Conservation (phyloP, 2,329 filamentous ascomycete species). For the Cytospora leucostoma region DNA sequence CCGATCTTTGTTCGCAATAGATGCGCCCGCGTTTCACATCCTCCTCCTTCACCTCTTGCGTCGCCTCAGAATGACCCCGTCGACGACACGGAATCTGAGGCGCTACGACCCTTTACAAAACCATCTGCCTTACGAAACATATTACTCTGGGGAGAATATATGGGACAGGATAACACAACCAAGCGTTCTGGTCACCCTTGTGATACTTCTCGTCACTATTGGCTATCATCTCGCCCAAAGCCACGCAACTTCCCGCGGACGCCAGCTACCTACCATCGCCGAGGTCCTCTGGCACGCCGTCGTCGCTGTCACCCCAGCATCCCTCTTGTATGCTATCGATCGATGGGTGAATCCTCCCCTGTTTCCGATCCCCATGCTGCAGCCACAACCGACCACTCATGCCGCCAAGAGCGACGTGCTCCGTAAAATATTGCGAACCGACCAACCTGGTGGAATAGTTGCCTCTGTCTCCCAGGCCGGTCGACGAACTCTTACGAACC, state of each 20-base stretch:
- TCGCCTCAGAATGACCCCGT: slow-evolving; percentile 27
- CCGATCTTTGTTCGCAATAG: slow-evolving; percentile 10
- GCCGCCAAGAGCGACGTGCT: slow-evolving; percentile 66
- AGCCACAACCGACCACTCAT: slow-evolving; percentile 45
- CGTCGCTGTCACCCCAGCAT: slow-evolving; percentile 58
- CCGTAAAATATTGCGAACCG: slow-evolving; percentile 62
- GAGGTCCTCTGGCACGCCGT: slow-evolving; percentile 62
- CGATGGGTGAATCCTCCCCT: slow-evolving; percentile 53
- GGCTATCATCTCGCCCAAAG: slow-evolving; percentile 40
- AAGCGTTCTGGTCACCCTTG: slow-evolving; percentile 39
- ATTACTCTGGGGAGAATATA: slow-evolving; percentile 32
- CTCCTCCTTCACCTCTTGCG: slow-evolving; percentile 7
- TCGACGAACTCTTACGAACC: slow-evolving; percentile 55
- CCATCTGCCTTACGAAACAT: slow-evolving; percentile 26
- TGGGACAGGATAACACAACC: slow-evolving; percentile 41
- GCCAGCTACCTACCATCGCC: slow-evolving; percentile 38
- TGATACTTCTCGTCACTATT: slow-evolving; percentile 38
- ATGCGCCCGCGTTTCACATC: slow-evolving; percentile 17
- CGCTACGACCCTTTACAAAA: slow-evolving; percentile 19
- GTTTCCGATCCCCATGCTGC: slow-evolving; percentile 42
- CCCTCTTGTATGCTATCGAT: slow-evolving; percentile 59
- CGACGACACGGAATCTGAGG: slow-evolving; percentile 16
- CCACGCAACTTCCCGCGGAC: slow-evolving; percentile 27
- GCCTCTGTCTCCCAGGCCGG: slow-evolving; percentile 60
- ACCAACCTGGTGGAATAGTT: slow-evolving; percentile 54